Base-by-base conservation (phyloP, 768 basidiomycete genomes). In the Gelatoporia subvermispora region DNA sequence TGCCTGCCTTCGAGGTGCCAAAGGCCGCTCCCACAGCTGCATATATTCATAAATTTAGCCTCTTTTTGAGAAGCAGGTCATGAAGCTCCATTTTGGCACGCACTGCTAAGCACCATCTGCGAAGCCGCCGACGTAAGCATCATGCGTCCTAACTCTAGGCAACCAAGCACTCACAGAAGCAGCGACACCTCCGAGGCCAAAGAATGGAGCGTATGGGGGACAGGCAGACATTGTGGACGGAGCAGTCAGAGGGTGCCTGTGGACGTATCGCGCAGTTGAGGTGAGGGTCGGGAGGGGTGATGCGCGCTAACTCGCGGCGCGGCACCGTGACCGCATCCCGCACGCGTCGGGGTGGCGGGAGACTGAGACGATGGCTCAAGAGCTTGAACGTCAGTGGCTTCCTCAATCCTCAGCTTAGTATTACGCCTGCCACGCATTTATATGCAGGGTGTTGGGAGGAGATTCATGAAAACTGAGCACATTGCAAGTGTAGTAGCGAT, bases 171-270 rank as follows among this genome's bases (percentile, higher is more conserved):
- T 69, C 59, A 96, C 95, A 43, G 95, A 83, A 21, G 86, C 78
- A n/a, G 93, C 88, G 24, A 98, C 95, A 43, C 95, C 95, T 43
- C 88, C 94, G 66, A 99, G 94, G 22, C 94, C 95, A 66, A 98
- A 96, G 82, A 98, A 98, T 44, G 93, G 90, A 43, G 94, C 94
- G 65, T 89, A 97, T 24, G 93, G 90, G 52, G 93, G 93, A 66
- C 93, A 96, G 43, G 78, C 55, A n/a, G 67, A 67, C 67, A 68
- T 68, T 44, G 41, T 54, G 43, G 41, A 43, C n/a, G 45, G 24
- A 34, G 49, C 28, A 35, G 34, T 20, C 8, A 35, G 13, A 31
- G 28, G 5, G 5, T 5, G 13, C 28, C 28, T 5, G 28, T 13
- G 28, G 28, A 31, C 28, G 28, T 5, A 13, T 5, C 7, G 5